Base-by-base conservation (phyloP, 768 basidiomycete genomes). In the Pleurotus ostreatus region DNA sequence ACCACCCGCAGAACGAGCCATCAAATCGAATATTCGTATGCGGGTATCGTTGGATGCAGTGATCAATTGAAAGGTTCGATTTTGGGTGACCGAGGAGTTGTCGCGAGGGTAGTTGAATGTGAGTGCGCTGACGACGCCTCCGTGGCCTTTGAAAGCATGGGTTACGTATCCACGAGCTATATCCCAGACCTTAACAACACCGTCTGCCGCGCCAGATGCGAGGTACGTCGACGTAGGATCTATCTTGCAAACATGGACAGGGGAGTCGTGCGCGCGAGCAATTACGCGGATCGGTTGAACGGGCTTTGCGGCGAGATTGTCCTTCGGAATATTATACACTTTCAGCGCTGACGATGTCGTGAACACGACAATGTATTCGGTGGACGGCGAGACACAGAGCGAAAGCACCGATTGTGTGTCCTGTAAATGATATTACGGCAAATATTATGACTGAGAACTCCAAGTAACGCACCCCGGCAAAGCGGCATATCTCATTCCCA, bases 151-250 rank as follows among this genome's bases (percentile, higher is more conserved):
- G 78, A 96, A 94, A 11, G 94, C 80, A 69, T 99, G 97, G 0
- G 97, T 99, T 30, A 91, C 83, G 67, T 87, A 94, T 34, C 94
- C 95, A 22, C 86, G 86, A 3, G 78, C 71, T 46, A 94, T 85
- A 68, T 97, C 88, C 94, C 94, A 98, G 8, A 99, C 92, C 75
- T 98, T 98, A 45, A 98, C 97, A 30, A 92, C 81, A 20, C 97
- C 96, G 61, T 99, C 97, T 5, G 96, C 93, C 9, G 96, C 90
- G 1, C 97, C 97, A 15, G 95, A 96, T 5, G 97, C 97, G 60
- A 98, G 80, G 61, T 96, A 89, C 1, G 89, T 87, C 1, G 91
- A 93, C 7, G 90, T 90, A 15, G 88, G 92, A 74, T 92, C 95
- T 12, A 83, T 71, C 60, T 79, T 83, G 65, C 91, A 92, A 55